A percentile compares a stretch with the other conserved stretches of the same genome.
phyloP scores from a whole-genome alignment of 1,284 basidiomycete genomes.

The Apiotrichum laibachii region DNA sequence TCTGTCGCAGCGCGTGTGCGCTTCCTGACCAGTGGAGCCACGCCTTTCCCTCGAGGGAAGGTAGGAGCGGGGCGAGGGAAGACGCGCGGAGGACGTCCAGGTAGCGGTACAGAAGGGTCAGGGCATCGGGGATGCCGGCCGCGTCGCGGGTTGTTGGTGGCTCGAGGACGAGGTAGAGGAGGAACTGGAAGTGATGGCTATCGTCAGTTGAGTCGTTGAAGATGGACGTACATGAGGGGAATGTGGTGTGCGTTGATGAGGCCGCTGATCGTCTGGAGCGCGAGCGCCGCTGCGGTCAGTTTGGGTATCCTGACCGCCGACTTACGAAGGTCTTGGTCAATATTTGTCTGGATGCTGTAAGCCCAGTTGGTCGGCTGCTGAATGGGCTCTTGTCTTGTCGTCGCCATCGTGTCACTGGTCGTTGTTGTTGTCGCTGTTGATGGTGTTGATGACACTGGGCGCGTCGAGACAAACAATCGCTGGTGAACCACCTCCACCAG shows the following conservation, averaged over 20 bases:
- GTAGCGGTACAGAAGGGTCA: conserved; percentile 23
- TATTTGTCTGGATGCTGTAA: conserved; percentile 4
- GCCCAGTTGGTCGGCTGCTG: conserved; percentile 6
- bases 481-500: no score
- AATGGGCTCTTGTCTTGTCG: not conserved
- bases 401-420: not conserved
- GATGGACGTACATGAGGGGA: not conserved
- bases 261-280: conserved; percentile 14
- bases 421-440: no score
- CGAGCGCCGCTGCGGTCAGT: not conserved
- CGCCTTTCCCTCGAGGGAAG: conserved; percentile 1
- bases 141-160: conserved; percentile 1
- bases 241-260: not conserved
- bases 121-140: conserved; percentile 9
- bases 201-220: not conserved
- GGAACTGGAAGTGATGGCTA: conserved; percentile 36
- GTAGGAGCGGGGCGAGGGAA: conserved; percentile 8
- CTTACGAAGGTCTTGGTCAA: conserved; percentile 9
- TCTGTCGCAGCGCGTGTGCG: not conserved
- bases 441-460: no score
- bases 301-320: not conserved
- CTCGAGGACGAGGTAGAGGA: conserved; percentile 28
- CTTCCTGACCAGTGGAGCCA: not conserved
- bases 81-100: conserved; percentile 18
- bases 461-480: no score